Base-by-base conservation (phyloP, 495 filamentous ascomycete genomes). In the Lasiosphaeria ovina region DNA sequence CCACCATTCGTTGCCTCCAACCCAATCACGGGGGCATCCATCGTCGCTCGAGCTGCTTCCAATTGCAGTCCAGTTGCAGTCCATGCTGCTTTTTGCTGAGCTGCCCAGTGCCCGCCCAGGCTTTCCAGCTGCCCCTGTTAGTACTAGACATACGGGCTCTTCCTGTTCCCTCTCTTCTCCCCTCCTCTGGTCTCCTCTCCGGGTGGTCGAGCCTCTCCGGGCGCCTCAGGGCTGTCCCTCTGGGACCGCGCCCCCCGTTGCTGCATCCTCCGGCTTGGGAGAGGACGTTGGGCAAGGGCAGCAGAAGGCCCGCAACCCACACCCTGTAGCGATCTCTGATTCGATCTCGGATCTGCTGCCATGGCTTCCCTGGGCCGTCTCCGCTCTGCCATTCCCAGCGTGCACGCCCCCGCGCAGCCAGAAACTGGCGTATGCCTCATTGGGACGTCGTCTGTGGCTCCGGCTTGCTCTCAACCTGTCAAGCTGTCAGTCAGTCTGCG, bases 281-380 rank as follows among this genome's bases (percentile, higher is more conserved):
- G 16, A 10, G 49, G 16, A 45, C 31, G 51, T 51, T 54, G 34
- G 51, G 60, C 51, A 56, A 55, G 62, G 50, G 62, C 57, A 56
- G 24, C 60, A 33, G 51, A 48, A 57, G 50, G 38, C 60, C 47
- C 17, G 16, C 47, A 24, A 24, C 59, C 55, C 55, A 58, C 14
- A 24, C 62, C 59, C 51, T 48, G 33, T 50, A 55, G n/a, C 63
- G 60, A 66, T 67, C 68, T 57, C 55, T 69, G 64, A 68, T 68
- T 70, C 61, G 62, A 72, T 70, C 65, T 72, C 65, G 56, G 62
- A 64, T 67, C 24, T 24, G 59, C 62, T 50, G 50, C 66, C 58
- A 61, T 58, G 62, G 57, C 61, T 58, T 55, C 58, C 55, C 38
- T 6, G 42, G 12, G n/a, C 14, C 35, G 55, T 16, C 45, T 7